A percentile compares a stretch with the other conserved stretches of the same genome.
phyloP scores from a whole-genome alignment of 768 basidiomycete genomes.

The Coprinopsis strossmayeri region DNA sequence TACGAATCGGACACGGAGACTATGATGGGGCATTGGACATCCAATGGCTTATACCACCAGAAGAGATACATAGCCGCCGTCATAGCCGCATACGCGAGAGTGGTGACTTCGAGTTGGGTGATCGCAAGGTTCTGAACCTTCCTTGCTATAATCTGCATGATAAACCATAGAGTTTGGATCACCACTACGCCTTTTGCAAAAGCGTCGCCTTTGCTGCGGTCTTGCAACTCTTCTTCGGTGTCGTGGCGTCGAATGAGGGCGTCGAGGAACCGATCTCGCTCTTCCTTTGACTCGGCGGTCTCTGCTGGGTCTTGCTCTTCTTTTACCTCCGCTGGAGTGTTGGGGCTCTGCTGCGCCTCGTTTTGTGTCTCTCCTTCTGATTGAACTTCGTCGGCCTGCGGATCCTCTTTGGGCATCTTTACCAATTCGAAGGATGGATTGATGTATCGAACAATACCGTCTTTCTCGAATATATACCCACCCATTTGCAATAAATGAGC shows the following conservation, averaged over 20 bases:
- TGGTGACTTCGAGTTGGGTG: conserved; percentile 15
- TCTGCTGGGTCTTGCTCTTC: too few species aligned
- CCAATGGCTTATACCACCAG: conserved; percentile 18
- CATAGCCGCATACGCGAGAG: conserved; percentile 13
- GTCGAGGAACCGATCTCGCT: neutral
- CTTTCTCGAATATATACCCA: conserved; percentile 5
- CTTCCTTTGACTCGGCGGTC: too few species aligned
- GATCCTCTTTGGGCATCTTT: too few species aligned
- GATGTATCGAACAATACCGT: neutral
- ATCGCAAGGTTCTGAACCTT: conserved; percentile 4
- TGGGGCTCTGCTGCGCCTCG: too few species aligned
- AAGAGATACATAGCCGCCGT: conserved; percentile 12
- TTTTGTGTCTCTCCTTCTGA: too few species aligned
- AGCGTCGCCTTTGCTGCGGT: conserved; percentile 15
- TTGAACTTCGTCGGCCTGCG: too few species aligned
- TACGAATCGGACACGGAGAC: too few species aligned
- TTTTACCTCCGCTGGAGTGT: too few species aligned
- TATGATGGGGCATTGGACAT: conserved; percentile 11
- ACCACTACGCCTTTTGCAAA: conserved; percentile 10
- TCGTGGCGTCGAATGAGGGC: conserved; percentile 4
- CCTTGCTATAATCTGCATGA: conserved; percentile 11
- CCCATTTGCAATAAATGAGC: conserved; percentile 11
- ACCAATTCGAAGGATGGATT: neutral
- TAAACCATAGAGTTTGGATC: conserved; percentile 11
- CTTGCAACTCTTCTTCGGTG: conserved; percentile 11